Conservation (phyloP, 164 flowering plant genomes). For the Piper betle region DNA sequence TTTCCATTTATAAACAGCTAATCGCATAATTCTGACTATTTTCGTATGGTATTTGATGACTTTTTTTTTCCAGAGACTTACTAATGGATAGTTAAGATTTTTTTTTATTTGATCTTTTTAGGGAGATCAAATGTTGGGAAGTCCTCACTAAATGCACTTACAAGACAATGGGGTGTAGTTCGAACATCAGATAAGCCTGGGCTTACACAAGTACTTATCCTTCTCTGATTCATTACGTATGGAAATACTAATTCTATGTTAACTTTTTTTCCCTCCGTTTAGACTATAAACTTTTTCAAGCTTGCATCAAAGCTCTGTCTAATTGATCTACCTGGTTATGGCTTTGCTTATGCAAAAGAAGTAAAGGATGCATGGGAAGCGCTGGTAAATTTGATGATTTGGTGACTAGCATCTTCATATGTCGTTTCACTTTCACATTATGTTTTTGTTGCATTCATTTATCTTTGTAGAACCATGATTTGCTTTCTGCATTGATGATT, state of each 20-base stretch:
- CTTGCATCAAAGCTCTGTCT: conserved; percentile 67
- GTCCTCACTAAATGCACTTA: conserved; percentile 90
- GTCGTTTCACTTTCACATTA: background rate
- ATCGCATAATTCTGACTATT: too few species aligned
- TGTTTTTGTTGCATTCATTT: too few species aligned
- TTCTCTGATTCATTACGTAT: background rate
- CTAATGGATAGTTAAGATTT: background rate
- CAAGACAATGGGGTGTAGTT: conserved; percentile 97
- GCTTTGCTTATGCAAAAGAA: conserved; percentile 98
- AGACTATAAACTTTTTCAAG: conserved; percentile 92
- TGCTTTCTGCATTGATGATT: background rate
- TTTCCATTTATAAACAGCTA: too few species aligned
- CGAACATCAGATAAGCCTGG: conserved; percentile 99
- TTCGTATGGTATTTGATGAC: background rate
- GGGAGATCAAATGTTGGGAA: conserved; percentile 99
- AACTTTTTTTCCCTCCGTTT: conserved; percentile 16
- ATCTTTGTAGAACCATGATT: background rate
- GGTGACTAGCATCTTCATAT: background rate
- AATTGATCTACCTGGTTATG: conserved; percentile 98
- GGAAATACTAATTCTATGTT: background rate
- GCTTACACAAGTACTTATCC: conserved; percentile 64
- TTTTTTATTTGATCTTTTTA: conserved; percentile 8
- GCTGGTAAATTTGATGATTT: conserved; percentile 52
- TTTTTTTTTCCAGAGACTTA: background rate
- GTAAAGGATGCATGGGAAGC: conserved; percentile 98